Percentiles rank a stretch among this genome's conserved stretches.
Conservation (phyloP, 208 protist genomes). For the Angomonas desouzai region DNA sequence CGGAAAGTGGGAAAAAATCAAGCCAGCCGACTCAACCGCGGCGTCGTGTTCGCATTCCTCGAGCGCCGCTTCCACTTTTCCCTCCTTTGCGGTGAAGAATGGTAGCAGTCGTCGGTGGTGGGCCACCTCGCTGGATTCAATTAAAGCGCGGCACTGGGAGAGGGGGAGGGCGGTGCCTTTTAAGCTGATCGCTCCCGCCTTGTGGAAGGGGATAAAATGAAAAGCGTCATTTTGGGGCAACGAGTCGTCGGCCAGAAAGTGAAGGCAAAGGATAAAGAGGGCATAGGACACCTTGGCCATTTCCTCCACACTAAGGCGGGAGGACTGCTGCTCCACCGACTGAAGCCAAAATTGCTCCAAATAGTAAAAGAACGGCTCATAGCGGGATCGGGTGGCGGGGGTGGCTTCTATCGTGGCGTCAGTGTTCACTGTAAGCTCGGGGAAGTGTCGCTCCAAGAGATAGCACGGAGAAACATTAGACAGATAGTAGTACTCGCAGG, state of each 20-base stretch:
- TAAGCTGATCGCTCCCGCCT: conserved; percentile 11
- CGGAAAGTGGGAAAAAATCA: conserved; percentile 9
- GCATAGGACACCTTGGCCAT: not conserved
- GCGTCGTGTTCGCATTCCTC: conserved; percentile 19
- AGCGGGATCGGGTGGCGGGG: not conserved
- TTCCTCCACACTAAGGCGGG: not conserved
- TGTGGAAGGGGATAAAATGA: not conserved
- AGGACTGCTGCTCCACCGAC: not conserved
- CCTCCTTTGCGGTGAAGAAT: conserved; percentile 19
- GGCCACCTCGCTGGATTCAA: too few relatives aligned
- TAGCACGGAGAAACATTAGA: conserved; percentile 22
- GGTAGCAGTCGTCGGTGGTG: too few relatives aligned
- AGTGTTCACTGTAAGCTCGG: not conserved
- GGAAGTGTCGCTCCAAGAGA: conserved; percentile 6
- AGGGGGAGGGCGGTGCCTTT: conserved; percentile 15
- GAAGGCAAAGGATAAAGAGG: not conserved
- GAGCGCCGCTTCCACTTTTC: conserved; percentile 22
- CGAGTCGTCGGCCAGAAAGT: not conserved
- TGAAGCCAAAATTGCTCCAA: conserved; percentile 9
- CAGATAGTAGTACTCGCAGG: conserved; percentile 23
- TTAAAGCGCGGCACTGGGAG: conserved; percentile 9
- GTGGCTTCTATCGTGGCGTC: conserved; percentile 1
- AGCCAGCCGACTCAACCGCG: conserved; percentile 23
- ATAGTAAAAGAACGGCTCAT: conserved; percentile 21
- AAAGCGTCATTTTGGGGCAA: too few relatives aligned